Base-by-base conservation (phyloP, 148 eudicot genomes). In the Rhododendron henanense region DNA sequence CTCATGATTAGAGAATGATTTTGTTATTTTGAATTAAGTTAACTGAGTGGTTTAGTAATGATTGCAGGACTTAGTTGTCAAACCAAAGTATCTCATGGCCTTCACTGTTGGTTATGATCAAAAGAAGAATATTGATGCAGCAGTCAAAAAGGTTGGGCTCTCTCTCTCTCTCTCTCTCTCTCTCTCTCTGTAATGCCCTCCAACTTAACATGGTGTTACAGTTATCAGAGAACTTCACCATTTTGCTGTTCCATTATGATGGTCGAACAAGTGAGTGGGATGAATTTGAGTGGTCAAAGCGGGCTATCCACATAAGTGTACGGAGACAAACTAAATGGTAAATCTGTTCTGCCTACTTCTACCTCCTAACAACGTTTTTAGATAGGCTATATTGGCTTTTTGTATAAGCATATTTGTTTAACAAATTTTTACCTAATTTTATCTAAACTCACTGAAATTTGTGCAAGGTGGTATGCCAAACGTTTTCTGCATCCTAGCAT, bases 401-500 rank as follows among this genome's bases (percentile, higher is more conserved):
- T 47, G 55, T 67, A 15, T 13, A 48, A 33, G 65, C n/a, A 77
- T 31, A 11, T 13, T 81, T 48, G 69, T 14, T 33, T 53, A 16
- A 39, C 6, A 41, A 23, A 65, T 18, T 45, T 16, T 6, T 65
- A 47, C 28, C 76, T 85, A 88, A 77, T 63, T 13, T 39, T 69
- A 44, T 71, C 13, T 14, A 59, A 83, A 79, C 45, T 78, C 14
- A 31, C 25, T 83, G 55, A 69, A 51, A 71, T n/a, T 78, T 84
- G 47, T 83, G 81, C 41, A 88, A 97, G 99, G 99, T 97, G 99
- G 99, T 97, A 89, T 82, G 99, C 98, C 1, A 97, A 97, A 86
- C 88, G 99, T 80, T 97, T 97, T 85, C 92, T 97, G 76, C 98
- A 95, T 90, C 99, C 99, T 0, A 96, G 93, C 86, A 91, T 97